Conservation (phyloP, 352 stramenopile genomes). For the Globisporangium sylvaticum region DNA sequence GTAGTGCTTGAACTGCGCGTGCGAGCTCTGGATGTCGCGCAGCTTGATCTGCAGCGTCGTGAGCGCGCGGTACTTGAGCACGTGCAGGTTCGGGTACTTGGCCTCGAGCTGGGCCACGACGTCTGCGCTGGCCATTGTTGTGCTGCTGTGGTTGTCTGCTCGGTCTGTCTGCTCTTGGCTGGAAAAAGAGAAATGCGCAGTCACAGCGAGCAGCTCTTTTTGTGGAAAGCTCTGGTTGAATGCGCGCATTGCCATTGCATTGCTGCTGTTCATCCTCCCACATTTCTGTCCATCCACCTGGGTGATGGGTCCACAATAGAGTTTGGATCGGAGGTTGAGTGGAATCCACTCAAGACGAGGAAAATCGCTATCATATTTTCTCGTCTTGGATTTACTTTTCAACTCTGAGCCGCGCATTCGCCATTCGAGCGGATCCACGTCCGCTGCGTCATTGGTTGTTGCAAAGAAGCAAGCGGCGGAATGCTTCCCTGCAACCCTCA, state of each 20-base stretch:
- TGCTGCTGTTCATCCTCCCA: conserved; percentile 1
- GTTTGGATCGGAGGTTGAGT: not conserved
- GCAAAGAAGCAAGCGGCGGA: not conserved
- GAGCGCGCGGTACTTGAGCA: conserved; percentile 65
- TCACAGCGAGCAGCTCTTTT: not conserved
- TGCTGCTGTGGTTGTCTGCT: conserved; percentile 1
- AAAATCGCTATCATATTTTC: not conserved
- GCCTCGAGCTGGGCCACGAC: conserved; percentile 47
- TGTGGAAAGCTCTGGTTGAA: not conserved
- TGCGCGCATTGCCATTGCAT: not conserved
- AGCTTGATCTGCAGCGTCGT: conserved; percentile 68
- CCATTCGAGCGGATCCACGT: not conserved
- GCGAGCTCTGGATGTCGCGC: conserved; percentile 59
- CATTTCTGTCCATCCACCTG: conserved; percentile 4
- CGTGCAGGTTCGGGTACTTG: conserved; percentile 58
- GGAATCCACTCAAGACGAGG: not conserved
- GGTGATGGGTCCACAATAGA: not conserved
- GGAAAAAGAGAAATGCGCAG: conserved; percentile 10
- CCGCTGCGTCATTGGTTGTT: not conserved
- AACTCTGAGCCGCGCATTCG: not conserved
- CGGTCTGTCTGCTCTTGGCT: not conserved
- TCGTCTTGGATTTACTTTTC: not conserved
- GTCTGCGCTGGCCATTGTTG: conserved; percentile 37
- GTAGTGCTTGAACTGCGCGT: conserved; percentile 77
- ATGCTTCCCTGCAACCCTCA: not conserved